Conservation (phyloP, 768 basidiomycete species). For the Antrodiella citrinella region DNA sequence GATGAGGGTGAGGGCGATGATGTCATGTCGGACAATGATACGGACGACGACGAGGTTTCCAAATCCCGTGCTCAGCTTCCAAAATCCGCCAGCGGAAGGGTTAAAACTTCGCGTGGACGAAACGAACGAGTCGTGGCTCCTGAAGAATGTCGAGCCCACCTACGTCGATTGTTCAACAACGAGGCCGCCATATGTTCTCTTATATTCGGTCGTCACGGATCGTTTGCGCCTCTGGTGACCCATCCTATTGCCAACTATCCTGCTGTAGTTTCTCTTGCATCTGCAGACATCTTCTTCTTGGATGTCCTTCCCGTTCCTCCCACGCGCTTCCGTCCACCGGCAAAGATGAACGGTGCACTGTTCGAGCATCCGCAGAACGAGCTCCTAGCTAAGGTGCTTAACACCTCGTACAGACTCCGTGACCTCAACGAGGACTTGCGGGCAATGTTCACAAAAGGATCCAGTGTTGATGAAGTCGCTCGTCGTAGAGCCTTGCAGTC, state of each 20-base stretch:
- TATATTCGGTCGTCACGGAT: slow-evolving; percentile 89
- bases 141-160: slow-evolving; percentile 90
- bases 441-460: slow-evolving; percentile 51
- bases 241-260: slow-evolving; percentile 33
- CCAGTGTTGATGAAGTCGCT: slow-evolving; percentile 38
- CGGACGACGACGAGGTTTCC: slow-evolving; percentile 26
- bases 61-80: slow-evolving; percentile 36
- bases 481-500: slow-evolving; percentile 52
- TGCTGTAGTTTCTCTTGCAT: slow-evolving; percentile 39
- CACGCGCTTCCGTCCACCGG: slow-evolving; percentile 91
- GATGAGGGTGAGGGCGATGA: slow-evolving; percentile 41
- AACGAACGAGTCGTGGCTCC: slow-evolving; percentile 88
- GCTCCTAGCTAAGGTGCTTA: slow-evolving; percentile 71
- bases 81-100: slow-evolving; percentile 65
- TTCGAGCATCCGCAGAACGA: slow-evolving; percentile 98
- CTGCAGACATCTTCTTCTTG: slow-evolving; percentile 96
- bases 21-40: slow-evolving; percentile 43
- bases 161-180: slow-evolving; percentile 80
- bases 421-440: slow-evolving; percentile 65
- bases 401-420: slow-evolving; percentile 71
- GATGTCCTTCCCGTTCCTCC: slow-evolving; percentile 88
- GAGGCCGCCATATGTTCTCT: slow-evolving; percentile 78
- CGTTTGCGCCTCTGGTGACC: slow-evolving; percentile 55
- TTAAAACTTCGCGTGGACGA: slow-evolving; percentile 70
- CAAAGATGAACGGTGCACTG: slow-evolving; percentile 82